Percentiles rank a stretch among this genome's conserved stretches.
Evolutionary conservation across 1,284 basidiomycete species (phyloP).

Genomic region (Coriolopsis trogii): DNA sequence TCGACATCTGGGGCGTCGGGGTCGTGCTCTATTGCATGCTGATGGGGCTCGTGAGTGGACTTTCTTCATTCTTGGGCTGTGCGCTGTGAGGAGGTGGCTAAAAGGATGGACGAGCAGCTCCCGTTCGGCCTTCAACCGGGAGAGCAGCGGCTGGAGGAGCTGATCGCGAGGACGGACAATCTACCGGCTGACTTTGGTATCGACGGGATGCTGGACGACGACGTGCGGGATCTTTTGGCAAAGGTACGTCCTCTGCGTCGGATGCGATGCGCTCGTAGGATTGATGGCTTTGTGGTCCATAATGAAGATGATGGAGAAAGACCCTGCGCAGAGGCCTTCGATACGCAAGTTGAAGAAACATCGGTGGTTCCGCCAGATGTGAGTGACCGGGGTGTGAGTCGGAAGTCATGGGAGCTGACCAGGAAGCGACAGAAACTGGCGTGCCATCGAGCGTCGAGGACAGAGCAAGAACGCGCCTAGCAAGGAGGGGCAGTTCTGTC

Average conservation of each 20-base stretch:
- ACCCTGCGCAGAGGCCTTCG: slow-evolving; percentile 24
- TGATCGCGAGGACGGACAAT: slow-evolving; percentile 21
- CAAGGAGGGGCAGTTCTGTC: no score
- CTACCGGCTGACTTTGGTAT: slow-evolving; percentile 16
- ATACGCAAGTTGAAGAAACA: slow-evolving; percentile 30
- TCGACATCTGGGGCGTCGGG: slow-evolving; percentile 45
- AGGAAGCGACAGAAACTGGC: slow-evolving; percentile 16
- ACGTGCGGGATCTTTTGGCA: slow-evolving; percentile 20
- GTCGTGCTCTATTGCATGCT: slow-evolving; percentile 64
- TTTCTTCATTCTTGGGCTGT: no score
- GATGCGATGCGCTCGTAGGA: no score
- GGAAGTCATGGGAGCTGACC: background rate
- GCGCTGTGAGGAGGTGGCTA: background rate
- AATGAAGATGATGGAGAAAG: slow-evolving; percentile 33
- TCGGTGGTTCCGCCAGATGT: slow-evolving; percentile 28
- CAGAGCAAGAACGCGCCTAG: background rate
- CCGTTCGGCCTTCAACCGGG: slow-evolving; percentile 26
- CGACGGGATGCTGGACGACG: slow-evolving; percentile 12
- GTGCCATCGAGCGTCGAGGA: slow-evolving; percentile 5
- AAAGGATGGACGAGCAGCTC: slow-evolving; percentile 9
- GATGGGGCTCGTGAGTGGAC: slow-evolving; percentile 39
- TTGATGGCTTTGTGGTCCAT: no score
- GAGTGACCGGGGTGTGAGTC: background rate
- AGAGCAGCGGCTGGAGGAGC: slow-evolving; percentile 20
- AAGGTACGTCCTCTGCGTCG: slow-evolving; percentile 22